Base-by-base conservation (phyloP, 768 basidiomycete genomes). In the Mycena venus region DNA sequence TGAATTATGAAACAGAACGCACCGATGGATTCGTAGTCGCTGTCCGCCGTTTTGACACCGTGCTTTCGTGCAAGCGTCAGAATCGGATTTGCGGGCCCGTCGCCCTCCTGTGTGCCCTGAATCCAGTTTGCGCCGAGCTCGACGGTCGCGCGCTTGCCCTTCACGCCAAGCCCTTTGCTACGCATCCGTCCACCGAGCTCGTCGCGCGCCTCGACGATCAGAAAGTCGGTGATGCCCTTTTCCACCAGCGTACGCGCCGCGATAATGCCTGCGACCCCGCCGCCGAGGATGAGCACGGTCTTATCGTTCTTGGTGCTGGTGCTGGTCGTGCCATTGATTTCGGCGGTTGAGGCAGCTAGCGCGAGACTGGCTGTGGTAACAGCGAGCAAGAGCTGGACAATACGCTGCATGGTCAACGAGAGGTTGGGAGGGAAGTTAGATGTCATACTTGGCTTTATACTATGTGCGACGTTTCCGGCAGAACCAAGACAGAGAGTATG, bases 71-170 rank as follows among this genome's bases (percentile, higher is more conserved):
- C 91, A 58, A 94, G 84, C 23, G 81, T 81, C 79, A 88, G 89
- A 17, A 94, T 90, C 1, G 93, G 93, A 78, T 94, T 94, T 7
- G 85, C 84, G 27, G 86, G 84, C 4, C 90, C 91, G 38, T 85
- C 1, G 2, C 83, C 87, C 2, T 82, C 79, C 70, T 90, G 89
- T 0, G 83, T 84, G 11, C 85, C 89, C 68, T 90, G 91, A 34
- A 93, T 83, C 91, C 92, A 93, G 74, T 91, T 91, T 9, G 92
- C 86, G 49, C 91, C 91, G 32, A 86, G 79, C 79, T 94, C 92
- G 32, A 94, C 81, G 1, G 86, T 85, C 72, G 83, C 82, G 34
- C 87, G 58, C 7, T 23, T 17, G n/a, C 36, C 60, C n/a, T 68
- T 34, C 0, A 21, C 82, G 21, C 87, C 91, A 72, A 93, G 89